Base-by-base conservation (phyloP, 2,329 filamentous ascomycete genomes). In the Rachicladosporium sp. region DNA sequence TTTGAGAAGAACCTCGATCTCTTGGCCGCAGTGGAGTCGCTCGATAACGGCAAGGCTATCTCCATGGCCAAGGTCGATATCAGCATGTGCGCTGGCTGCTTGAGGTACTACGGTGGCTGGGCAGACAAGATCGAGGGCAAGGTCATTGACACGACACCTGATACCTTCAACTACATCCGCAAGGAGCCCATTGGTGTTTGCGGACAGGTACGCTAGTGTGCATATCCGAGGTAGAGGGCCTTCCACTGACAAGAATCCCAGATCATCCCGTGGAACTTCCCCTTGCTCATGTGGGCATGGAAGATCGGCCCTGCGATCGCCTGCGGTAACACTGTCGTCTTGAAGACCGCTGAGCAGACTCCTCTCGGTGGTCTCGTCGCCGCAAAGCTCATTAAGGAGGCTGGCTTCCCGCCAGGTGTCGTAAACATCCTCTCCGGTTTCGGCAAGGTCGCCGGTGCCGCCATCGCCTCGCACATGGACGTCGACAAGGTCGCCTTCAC, bases 51-150 rank as follows among this genome's bases (percentile, higher is more conserved):
- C 62, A 91, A 91, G 74, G 78, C 82, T 47, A 74, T 86, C 60
- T 70, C 57, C 56, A 76, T 85, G 73, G 80, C 84, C 52, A 81
- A 77, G 58, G 81, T 77, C 48, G 86, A 94, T 57, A 71, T 93
- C 32, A 67, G 62, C 40, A 73, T 75, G 50, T 78, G 79, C 43
- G 69, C 75, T 48, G 78, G 71, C 56, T 80, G 74, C 66, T 64
- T 95, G 55, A 78, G 87, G 63, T 95, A 89, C 69, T 91, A 88
- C 55, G 86, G 74, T 56, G 87, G 87, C 46, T 93, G 82, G 79
- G 83, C 86, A 54, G 87, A 94, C 71, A 94, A 93, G 78, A 80
- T 91, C 49, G 73, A 79, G 63, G 65, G 87, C 63, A 86, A 88
- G 71, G 85, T 86, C 41, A 78, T 91, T 49, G 83, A 93, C 54